Base-by-base conservation (phyloP, 257 asterid species). In the Asclepias syriaca region DNA sequence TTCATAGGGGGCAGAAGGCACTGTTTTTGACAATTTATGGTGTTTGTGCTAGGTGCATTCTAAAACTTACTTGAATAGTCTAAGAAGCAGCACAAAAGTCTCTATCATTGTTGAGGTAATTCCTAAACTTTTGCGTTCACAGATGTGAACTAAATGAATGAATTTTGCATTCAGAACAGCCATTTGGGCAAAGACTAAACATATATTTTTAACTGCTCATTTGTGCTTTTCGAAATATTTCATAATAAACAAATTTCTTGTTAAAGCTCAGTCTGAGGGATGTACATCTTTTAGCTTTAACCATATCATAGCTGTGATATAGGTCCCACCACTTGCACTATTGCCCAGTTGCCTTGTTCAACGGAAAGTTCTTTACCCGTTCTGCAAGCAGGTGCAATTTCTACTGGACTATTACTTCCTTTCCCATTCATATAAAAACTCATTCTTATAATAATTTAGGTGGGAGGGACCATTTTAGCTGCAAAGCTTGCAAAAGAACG, bases 401-500 rank as follows among this genome's bases (percentile, higher is more conserved):
- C 29, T 22, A 51, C 51, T 53, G 64, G 46, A 45, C 48, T 64
- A n/a, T 60, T 61, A 65, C 32, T 16, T 73, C 24, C 57, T 11
- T 59, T 55, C 72, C 37, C 37, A 27, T 73, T 72, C 57, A 12
- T 48, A 43, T 69, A 29, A 65, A 32, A 21, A 15, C 63, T 61
- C 34, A 73, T 21, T 50, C 71, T 69, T 43, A 27, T 65, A 37
- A 60, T 70, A 56, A 63, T 74, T 74, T 74, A 94, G 97, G 99
- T 91, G 57, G 99, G 99, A 77, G 99, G 99, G 73, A 88, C 97
- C 60, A 82, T 94, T 75, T 81, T 94, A 86, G 94, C 98, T 75
- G 97, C 96, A 66, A 94, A 94, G 87, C 89, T 92, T 79, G 98
- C 99, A 64, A 89, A 84, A 82, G 97, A 94, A 76, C 89, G 86